Conservation (phyloP, 352 stramenopile genomes). For the Globisporangium middletonii region DNA sequence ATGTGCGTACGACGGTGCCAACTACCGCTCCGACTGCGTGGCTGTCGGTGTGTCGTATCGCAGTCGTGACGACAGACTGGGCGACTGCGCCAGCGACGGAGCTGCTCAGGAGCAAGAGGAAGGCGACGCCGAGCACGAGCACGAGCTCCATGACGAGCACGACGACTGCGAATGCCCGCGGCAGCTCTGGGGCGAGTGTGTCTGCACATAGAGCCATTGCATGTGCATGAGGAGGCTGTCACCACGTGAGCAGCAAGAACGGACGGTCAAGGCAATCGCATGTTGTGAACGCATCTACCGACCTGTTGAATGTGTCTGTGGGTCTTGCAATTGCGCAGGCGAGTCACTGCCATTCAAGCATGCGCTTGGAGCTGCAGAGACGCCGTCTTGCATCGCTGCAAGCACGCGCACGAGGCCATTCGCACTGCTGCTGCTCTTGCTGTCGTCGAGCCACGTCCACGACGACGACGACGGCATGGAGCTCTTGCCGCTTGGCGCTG, state of each 20-base stretch:
- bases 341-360: neutral
- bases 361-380: too few species aligned
- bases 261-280: too few species aligned
- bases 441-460: slow-evolving; percentile 14
- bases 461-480: neutral
- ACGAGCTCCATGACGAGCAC: slow-evolving; percentile 40
- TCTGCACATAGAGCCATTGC: too few species aligned
- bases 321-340: neutral
- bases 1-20: slow-evolving; percentile 10
- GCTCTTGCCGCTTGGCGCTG: neutral
- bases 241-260: too few species aligned
- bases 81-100: slow-evolving; percentile 11
- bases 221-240: too few species aligned
- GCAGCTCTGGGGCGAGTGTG: neutral
- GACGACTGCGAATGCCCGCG: slow-evolving; percentile 16
- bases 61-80: neutral
- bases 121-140: slow-evolving; percentile 20
- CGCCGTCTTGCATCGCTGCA: slow-evolving; percentile 13
- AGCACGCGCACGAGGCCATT: slow-evolving; percentile 30
- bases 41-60: neutral
- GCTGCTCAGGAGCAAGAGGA: slow-evolving; percentile 27
- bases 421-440: neutral
- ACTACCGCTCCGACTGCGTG: neutral
- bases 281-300: too few species aligned
- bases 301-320: too few species aligned